phyloP scores from a whole-genome alignment of 2,329 filamentous ascomycete species.

The Penicillium corylophilum region DNA sequence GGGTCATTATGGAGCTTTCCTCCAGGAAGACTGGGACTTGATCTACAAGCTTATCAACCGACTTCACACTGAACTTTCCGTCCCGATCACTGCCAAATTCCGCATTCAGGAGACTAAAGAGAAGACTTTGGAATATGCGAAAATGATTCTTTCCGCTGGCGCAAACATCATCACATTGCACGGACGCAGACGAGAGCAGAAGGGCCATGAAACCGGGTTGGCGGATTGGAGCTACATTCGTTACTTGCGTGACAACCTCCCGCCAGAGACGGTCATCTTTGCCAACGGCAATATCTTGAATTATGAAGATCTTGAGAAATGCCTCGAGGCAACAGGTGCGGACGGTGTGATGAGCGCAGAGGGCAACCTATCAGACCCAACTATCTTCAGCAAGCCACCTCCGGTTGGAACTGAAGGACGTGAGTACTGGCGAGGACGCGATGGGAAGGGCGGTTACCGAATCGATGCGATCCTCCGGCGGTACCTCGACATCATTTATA shows the following conservation, averaged over 20 bases:
- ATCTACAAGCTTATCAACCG: constrained; percentile 79
- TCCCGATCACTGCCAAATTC: constrained; percentile 95
- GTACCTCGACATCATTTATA: constrained; percentile 87
- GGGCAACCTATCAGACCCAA: constrained; percentile 88
- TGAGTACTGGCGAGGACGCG: constrained; percentile 81
- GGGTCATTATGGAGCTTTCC: constrained; percentile 88
- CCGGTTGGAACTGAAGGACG: constrained; percentile 63
- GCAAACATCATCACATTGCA: constrained; percentile 94
- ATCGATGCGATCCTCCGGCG: constrained; percentile 83
- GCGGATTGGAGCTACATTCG: constrained; percentile 88
- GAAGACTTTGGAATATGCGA: constrained; percentile 83
- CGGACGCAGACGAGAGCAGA: constrained; percentile 84
- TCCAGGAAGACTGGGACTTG: constrained; percentile 87
- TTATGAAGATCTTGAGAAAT: constrained; percentile 72
- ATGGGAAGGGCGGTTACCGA: constrained; percentile 80
- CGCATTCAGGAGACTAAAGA: constrained; percentile 83
- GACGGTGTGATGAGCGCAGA: constrained; percentile 97
- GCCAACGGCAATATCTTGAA: constrained; percentile 94
- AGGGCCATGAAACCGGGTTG: constrained; percentile 89
- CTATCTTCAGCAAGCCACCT: constrained; percentile 74
- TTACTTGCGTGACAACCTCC: constrained; percentile 78
- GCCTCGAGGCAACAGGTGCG: constrained; percentile 78
- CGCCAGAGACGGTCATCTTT: constrained; percentile 86
- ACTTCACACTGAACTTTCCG: constrained; percentile 72
- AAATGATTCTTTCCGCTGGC: constrained; percentile 80